Evolutionary conservation across 495 filamentous ascomycete genomes (phyloP).

Genomic region (Neurospora sp.): DNA sequence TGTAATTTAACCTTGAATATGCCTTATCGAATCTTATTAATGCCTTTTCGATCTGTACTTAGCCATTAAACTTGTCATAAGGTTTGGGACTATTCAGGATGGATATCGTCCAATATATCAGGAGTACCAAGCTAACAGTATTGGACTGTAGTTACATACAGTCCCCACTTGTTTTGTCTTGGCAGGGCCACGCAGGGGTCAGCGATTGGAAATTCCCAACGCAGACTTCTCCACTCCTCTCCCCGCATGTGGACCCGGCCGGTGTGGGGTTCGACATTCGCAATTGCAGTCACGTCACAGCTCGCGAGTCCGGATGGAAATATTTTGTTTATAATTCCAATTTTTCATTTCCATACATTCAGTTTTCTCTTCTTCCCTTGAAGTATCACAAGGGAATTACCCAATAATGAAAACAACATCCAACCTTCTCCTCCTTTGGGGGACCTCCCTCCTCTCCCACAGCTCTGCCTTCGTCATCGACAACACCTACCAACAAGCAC

Average conservation of each 20-base stretch:
- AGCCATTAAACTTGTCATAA: too few relatives aligned
- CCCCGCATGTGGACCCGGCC: not conserved
- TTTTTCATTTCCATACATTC: not conserved
- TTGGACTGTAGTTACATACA: too few relatives aligned
- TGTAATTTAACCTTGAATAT: too few relatives aligned
- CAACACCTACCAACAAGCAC: not conserved
- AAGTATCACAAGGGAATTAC: not conserved
- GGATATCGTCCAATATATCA: too few relatives aligned
- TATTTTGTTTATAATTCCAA: not conserved
- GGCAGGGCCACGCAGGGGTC: not conserved
- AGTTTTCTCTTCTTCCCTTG: not conserved
- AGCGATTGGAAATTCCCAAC: too few relatives aligned
- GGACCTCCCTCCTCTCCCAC: not conserved
- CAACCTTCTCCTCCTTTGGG: not conserved
- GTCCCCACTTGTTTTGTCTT: not conserved
- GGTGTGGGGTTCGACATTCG: not conserved
- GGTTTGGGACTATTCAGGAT: too few relatives aligned
- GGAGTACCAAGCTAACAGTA: too few relatives aligned
- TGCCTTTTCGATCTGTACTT: too few relatives aligned
- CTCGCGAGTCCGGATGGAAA: not conserved
- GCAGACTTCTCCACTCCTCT: too few relatives aligned
- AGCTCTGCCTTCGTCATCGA: not conserved
- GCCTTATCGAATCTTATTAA: too few relatives aligned
- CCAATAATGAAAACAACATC: not conserved
- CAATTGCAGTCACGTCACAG: not conserved